Evolutionary conservation across 495 filamentous ascomycete species (phyloP).

Genomic region (Stereocaulon alpinum): DNA sequence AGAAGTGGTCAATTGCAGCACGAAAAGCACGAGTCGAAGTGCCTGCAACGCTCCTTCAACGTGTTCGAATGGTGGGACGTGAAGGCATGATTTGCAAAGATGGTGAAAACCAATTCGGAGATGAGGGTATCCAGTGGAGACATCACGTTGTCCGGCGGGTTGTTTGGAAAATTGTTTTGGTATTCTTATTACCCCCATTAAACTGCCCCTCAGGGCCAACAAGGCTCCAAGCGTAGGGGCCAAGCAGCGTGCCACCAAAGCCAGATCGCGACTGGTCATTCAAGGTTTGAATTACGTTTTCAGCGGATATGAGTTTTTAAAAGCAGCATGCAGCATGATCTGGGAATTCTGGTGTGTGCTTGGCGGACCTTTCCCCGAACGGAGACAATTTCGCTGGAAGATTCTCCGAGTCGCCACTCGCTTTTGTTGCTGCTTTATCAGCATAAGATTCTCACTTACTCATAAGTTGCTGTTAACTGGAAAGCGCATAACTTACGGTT

Average conservation of each 20-base stretch:
- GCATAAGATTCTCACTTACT: neutral
- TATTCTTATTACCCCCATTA: conserved; percentile 9
- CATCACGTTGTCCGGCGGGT: neutral
- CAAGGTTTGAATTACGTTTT: conserved; percentile 6
- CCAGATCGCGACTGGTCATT: neutral
- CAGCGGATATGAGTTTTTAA: neutral
- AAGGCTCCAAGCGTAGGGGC: neutral
- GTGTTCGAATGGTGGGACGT: neutral
- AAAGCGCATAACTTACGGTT: conserved; percentile 6
- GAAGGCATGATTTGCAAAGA: neutral
- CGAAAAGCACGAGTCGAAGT: neutral
- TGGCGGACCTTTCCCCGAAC: neutral
- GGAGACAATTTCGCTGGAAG: neutral
- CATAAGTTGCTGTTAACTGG: conserved; percentile 7
- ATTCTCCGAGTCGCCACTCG: neutral
- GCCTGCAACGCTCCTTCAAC: neutral
- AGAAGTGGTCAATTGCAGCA: neutral
- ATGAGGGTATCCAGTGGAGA: neutral
- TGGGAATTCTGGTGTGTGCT: too few species aligned
- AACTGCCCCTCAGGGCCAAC: conserved; percentile 6
- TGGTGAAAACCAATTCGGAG: neutral
- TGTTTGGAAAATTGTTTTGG: neutral
- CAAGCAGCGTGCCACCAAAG: neutral
- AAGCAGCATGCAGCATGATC: neutral
- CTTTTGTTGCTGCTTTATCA: conserved; percentile 4